Evolutionary conservation across 257 asterid species (phyloP).

Genomic region (Ilex aquifolium): DNA sequence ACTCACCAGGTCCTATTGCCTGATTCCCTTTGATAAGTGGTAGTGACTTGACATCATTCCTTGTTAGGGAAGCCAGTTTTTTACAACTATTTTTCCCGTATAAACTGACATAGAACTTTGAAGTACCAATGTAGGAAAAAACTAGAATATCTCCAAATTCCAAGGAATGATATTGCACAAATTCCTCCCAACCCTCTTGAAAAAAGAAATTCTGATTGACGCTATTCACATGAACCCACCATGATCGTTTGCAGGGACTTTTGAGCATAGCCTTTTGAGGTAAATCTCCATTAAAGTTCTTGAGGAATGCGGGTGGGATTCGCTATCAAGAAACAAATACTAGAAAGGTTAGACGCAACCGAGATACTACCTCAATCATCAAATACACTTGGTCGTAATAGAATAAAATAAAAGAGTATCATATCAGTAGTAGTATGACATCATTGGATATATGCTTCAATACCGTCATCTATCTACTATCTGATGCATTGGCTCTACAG

Average conservation of each 20-base stretch:
- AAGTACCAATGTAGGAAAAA: conserved; percentile 17
- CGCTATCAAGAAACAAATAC: conserved; percentile 5
- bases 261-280: conserved; percentile 19
- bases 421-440: no score
- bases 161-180: conserved; percentile 25
- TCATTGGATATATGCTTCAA: no score
- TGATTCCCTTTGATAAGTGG: conserved; percentile 8
- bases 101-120: conserved; percentile 19
- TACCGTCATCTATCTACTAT: no score
- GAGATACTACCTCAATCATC: no score
- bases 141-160: conserved; percentile 22
- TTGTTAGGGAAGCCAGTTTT: background rate
- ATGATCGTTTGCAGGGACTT: background rate
- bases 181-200: conserved; percentile 32
- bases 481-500: no score
- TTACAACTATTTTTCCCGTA: conserved; percentile 24
- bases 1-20: conserved; percentile 20
- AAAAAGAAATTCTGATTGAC: conserved; percentile 19
- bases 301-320: conserved; percentile 32
- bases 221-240: conserved; percentile 19
- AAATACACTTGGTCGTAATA: no score
- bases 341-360: no score
- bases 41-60: background rate
- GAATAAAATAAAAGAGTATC: no score
- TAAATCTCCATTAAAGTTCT: conserved; percentile 19